phyloP scores from a whole-genome alignment of 2,329 filamentous ascomycete genomes.

The Ascochyta pisi region DNA sequence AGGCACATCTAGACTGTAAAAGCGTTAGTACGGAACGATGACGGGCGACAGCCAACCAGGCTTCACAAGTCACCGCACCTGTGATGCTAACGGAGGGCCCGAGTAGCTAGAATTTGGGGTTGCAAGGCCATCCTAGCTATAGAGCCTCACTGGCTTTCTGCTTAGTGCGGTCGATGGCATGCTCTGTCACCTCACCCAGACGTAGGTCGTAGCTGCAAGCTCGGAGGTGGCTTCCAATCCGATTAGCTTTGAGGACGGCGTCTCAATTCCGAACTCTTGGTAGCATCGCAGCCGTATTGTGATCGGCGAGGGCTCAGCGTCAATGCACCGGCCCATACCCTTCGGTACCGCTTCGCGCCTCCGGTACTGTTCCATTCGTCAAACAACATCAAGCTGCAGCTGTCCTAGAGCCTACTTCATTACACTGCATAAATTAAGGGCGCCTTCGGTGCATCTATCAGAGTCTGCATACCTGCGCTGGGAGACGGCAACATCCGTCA shows the following conservation, averaged over 20 bases:
- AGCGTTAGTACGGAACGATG: not conserved
- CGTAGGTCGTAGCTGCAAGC: too few relatives aligned
- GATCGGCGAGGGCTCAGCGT: not conserved
- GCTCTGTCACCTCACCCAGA: too few relatives aligned
- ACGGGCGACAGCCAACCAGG: not conserved
- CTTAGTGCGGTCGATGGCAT: not conserved
- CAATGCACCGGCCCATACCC: not conserved
- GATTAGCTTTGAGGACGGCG: too few relatives aligned
- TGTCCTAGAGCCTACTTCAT: not conserved
- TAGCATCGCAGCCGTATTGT: too few relatives aligned
- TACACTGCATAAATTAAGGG: not conserved
- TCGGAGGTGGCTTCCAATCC: too few relatives aligned
- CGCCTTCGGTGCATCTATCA: not conserved
- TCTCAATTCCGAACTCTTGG: too few relatives aligned
- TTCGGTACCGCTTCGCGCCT: not conserved
- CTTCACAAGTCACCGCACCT: not conserved
- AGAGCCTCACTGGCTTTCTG: not conserved
- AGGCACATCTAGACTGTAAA: not conserved
- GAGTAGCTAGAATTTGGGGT: not conserved
- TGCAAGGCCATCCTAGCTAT: not conserved
- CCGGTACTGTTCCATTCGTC: not conserved
- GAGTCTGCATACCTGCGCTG: not conserved
- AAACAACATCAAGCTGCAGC: not conserved
- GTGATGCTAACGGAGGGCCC: too few relatives aligned
- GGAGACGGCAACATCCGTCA: not conserved